Percentiles rank a stretch among this genome's conserved stretches.
Evolutionary conservation across 768 basidiomycete species (phyloP).

Genomic region (Russula emetica): DNA sequence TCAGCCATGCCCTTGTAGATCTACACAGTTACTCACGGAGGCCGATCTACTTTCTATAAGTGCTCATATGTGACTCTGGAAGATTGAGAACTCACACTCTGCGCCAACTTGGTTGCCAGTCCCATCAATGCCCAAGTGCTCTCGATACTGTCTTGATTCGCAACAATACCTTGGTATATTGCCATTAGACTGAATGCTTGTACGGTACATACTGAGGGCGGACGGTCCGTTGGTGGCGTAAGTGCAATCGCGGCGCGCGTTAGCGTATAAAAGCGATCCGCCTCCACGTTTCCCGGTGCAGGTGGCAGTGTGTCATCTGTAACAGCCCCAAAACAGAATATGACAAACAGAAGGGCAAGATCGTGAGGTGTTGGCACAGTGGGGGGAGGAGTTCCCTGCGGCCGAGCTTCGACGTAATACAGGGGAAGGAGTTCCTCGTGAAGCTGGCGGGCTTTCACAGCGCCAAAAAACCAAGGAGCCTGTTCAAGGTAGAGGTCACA

Average conservation of each 20-base stretch:
- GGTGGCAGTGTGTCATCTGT: constrained; percentile 28
- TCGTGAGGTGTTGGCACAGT: constrained; percentile 17
- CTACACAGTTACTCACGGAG: constrained; percentile 44
- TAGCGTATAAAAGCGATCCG: constrained; percentile 52
- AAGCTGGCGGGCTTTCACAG: constrained; percentile 58
- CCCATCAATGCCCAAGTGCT: constrained; percentile 65
- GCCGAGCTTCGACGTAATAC: constrained; percentile 53
- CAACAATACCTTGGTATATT: constrained; percentile 65
- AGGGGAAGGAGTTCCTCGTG: constrained; percentile 61
- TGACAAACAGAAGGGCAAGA: constrained; percentile 13
- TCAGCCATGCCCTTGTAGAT: background rate
- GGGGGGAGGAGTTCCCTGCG: background rate
- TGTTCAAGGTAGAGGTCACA: constrained; percentile 71
- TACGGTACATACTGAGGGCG: constrained; percentile 66
- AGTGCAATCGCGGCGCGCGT: constrained; percentile 61
- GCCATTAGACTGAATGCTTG: constrained; percentile 64
- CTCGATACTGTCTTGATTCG: constrained; percentile 66
- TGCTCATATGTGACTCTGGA: background rate
- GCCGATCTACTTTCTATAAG: constrained; percentile 47
- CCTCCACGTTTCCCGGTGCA: constrained; percentile 49
- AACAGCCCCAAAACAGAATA: constrained; percentile 19
- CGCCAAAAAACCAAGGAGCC: constrained; percentile 77
- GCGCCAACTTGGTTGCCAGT: constrained; percentile 58
- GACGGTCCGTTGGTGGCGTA: constrained; percentile 64
- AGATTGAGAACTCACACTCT: constrained; percentile 51